Conservation (phyloP, 805 yeast species). For the Saturnispora galanensis region DNA sequence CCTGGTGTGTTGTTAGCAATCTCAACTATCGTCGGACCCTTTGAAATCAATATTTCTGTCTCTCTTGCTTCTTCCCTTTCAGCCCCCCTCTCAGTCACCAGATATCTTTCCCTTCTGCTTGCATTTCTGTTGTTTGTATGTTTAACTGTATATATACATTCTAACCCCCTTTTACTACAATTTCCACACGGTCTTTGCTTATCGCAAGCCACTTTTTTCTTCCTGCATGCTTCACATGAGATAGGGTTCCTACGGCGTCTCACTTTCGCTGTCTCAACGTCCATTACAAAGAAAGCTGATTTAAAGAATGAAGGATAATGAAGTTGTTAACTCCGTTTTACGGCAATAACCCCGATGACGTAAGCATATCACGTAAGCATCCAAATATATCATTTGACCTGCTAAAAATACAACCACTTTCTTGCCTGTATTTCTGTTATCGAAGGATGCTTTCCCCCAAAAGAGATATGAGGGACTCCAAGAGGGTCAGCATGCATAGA, state of each 20-base stretch:
- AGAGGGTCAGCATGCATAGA: constrained; percentile 1
- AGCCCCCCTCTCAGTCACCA: too few relatives aligned
- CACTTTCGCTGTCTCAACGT: constrained; percentile 14
- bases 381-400: too few relatives aligned
- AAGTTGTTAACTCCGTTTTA: too few relatives aligned
- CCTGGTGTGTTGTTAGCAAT: neutral
- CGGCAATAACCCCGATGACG: neutral
- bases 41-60: too few relatives aligned
- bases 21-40: neutral
- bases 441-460: constrained; percentile 2
- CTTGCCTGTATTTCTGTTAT: neutral
- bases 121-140: neutral
- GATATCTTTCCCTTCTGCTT: neutral
- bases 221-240: constrained; percentile 39
- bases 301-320: too few relatives aligned
- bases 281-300: neutral
- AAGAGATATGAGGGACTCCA: constrained; percentile 1
- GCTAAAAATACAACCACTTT: neutral
- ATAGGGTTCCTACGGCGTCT: constrained; percentile 35
- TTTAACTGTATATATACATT: constrained; percentile 16
- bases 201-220: constrained; percentile 36
- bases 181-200: constrained; percentile 27
- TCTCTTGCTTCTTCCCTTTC: too few relatives aligned
- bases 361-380: neutral
- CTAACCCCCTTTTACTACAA: constrained; percentile 16